Conservation (phyloP, 108 stramenopile species). For the Aurantiochytrium sp. region DNA sequence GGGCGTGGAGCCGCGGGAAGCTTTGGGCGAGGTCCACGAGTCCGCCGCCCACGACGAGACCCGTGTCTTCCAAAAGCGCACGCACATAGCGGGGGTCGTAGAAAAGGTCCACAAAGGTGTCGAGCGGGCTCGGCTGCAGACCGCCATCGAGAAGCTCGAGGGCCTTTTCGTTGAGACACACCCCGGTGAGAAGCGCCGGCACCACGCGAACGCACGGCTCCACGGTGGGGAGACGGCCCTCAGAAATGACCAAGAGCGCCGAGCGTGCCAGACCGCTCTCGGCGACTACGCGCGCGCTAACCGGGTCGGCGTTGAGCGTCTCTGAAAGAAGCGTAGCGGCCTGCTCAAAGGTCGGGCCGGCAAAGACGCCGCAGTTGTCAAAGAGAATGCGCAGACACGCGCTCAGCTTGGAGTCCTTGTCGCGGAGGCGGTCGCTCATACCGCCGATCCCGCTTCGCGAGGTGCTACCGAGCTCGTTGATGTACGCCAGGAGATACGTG, state of each 20-base stretch:
- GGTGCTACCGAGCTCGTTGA: background rate
- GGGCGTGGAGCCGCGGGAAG: background rate
- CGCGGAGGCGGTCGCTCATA: background rate
- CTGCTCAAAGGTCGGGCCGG: background rate
- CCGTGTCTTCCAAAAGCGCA: background rate
- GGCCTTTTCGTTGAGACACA: background rate
- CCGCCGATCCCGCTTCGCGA: background rate
- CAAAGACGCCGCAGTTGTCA: background rate
- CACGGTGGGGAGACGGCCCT: background rate
- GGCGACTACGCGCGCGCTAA: background rate
- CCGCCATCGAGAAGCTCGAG: background rate
- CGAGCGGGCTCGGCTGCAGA: conserved; percentile 3
- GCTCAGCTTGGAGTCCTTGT: background rate
- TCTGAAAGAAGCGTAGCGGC: background rate
- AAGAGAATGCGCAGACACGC: background rate
- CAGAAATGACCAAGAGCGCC: background rate
- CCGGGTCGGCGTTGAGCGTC: conserved; percentile 7
- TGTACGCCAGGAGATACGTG: background rate
- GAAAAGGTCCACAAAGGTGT: background rate
- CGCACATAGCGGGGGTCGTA: conserved; percentile 1
- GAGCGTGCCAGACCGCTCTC: conserved; percentile 7
- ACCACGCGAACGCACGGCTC: background rate
- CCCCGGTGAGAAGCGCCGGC: background rate
- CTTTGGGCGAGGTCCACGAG: background rate
- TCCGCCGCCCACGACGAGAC: background rate